These are phyloP conservation scores for Verticillium isaacii DNA, from an alignment of 2,329 filamentous ascomycete genomes.

Conservation along the genomic window DNA sequence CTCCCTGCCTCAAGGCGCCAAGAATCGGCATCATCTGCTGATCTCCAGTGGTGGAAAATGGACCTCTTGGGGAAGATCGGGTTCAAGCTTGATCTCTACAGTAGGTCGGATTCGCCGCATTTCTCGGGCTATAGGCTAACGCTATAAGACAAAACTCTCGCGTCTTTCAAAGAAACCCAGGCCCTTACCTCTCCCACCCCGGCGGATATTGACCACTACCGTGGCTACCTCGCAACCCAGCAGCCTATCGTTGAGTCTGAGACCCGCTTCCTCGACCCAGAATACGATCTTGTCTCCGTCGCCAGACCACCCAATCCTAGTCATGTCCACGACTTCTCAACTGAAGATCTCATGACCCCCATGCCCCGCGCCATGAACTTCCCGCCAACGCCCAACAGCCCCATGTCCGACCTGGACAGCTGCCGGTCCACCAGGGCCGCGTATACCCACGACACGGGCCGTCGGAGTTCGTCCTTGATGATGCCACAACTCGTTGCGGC, in stretches of 20 bases:
- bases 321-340: not conserved
- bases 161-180: constrained; percentile 51
- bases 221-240: constrained; percentile 48
- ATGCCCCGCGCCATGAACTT: constrained; percentile 8
- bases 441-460: not conserved
- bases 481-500: constrained; percentile 31
- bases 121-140: not conserved
- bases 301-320: constrained; percentile 7
- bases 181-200: constrained; percentile 41
- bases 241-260: constrained; percentile 55
- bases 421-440: constrained; percentile 2
- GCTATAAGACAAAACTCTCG: constrained; percentile 50
- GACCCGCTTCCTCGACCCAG: constrained; percentile 51
- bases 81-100: constrained; percentile 64
- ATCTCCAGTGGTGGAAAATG: constrained; percentile 56
- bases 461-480: not conserved
- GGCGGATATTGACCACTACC: constrained; percentile 46
- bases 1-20: constrained; percentile 56
- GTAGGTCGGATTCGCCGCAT: constrained; percentile 32
- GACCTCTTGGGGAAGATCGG: constrained; percentile 59
- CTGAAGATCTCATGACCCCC: constrained; percentile 10
- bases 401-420: not conserved
- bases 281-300: constrained; percentile 49
- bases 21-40: constrained; percentile 45
- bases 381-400: constrained; percentile 1